These are phyloP conservation scores for Jatropha podagrica DNA, from an alignment of 441 rosid genomes.

Conservation along the genomic window DNA sequence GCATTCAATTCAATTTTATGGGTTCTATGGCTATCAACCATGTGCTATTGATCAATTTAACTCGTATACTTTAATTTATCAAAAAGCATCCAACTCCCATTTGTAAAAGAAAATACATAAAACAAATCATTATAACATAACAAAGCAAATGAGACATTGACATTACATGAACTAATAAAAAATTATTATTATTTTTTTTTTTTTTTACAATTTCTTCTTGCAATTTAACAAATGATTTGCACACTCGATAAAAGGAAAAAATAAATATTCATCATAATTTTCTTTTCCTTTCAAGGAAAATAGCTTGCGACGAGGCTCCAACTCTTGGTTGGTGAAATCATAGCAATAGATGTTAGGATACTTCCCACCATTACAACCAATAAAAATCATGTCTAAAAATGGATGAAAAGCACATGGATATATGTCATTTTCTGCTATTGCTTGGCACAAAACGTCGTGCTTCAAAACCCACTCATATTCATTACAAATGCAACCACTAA, in stretches of 20 bases:
- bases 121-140: conserved; percentile 42
- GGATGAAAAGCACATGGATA: conserved; percentile 4
- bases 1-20: no score
- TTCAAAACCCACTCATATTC: background rate
- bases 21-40: no score
- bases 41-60: no score
- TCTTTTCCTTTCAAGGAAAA: background rate
- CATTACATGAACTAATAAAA: conserved; percentile 20
- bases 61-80: no score
- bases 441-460: background rate
- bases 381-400: background rate
- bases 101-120: no score
- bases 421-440: background rate
- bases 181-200: no score
- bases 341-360: background rate
- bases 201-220: background rate
- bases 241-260: background rate
- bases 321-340: background rate
- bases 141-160: conserved; percentile 55
- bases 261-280: background rate
- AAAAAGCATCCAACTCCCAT: no score
- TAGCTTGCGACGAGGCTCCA: background rate
- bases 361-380: background rate
- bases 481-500: background rate
- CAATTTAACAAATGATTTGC: no score